phyloP scores from a whole-genome alignment of 371 early-diverging fungal genomes.

The Parasitella parasitica region DNA sequence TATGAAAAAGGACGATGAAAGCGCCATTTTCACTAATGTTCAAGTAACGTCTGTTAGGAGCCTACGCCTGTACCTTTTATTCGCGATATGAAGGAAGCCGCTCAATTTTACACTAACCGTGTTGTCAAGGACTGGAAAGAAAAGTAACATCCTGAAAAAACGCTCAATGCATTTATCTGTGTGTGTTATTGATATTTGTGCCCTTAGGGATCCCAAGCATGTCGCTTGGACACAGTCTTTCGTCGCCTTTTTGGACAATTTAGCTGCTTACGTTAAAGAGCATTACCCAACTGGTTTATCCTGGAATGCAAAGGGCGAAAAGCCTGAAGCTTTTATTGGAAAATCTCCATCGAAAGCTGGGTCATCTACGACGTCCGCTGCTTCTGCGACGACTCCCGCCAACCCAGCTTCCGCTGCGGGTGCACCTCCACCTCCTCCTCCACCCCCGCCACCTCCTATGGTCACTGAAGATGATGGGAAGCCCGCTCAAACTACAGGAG shows the following conservation, averaged over 20 bases:
- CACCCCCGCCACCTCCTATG: constrained; percentile 69
- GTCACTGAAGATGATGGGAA: constrained; percentile 23
- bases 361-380: constrained; percentile 36
- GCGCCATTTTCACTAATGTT: neutral
- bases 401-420: constrained; percentile 56
- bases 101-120: constrained; percentile 90
- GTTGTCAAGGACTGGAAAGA: constrained; percentile 90
- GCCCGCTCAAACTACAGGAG: constrained; percentile 32
- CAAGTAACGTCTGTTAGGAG: constrained; percentile 64
- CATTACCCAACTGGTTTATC: constrained; percentile 86
- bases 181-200: constrained; percentile 30
- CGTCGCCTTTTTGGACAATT: constrained; percentile 65
- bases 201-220: constrained; percentile 71
- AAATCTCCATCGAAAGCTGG: constrained; percentile 23
- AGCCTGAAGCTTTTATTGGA: constrained; percentile 51
- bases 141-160: constrained; percentile 56
- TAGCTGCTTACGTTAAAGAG: constrained; percentile 86
- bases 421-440: constrained; percentile 61
- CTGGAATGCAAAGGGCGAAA: constrained; percentile 87
- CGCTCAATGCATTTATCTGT: neutral
- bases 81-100: constrained; percentile 87
- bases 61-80: constrained; percentile 88
- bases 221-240: constrained; percentile 84
- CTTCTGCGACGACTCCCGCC: constrained; percentile 40
- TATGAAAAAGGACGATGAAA: neutral